phyloP scores from a whole-genome alignment of 257 asterid species.

The Paulownia fortunei region DNA sequence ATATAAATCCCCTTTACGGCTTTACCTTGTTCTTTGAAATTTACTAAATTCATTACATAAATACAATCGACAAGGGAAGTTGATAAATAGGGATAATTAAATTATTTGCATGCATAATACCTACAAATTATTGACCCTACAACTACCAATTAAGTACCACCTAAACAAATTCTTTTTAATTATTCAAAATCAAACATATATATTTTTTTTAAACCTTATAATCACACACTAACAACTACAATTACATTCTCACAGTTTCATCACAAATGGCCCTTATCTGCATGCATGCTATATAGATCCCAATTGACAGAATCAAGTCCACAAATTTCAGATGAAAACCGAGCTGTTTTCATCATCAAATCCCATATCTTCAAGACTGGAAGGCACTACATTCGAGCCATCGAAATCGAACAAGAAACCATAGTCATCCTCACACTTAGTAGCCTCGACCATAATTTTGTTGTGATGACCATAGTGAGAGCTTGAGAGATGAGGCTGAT shows the following conservation, averaged over 20 bases:
- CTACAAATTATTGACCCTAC: conserved; percentile 22
- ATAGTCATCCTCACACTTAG: conserved; percentile 46
- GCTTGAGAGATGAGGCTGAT: conserved; percentile 7
- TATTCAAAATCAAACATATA: conserved; percentile 24
- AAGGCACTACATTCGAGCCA: conserved; percentile 31
- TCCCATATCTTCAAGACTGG: conserved; percentile 30
- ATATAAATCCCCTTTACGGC: too few species aligned
- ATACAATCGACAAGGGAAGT: too few species aligned
- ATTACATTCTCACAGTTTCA: conserved; percentile 23
- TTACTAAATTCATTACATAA: too few species aligned
- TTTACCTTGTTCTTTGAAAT: too few species aligned
- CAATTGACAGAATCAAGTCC: neutral
- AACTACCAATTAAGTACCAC: neutral
- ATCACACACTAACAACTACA: conserved; percentile 37
- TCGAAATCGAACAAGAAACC: conserved; percentile 49
- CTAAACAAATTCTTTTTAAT: conserved; percentile 29
- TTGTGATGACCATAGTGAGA: neutral
- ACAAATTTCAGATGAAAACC: conserved; percentile 44
- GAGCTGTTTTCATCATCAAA: conserved; percentile 50
- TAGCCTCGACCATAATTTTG: conserved; percentile 17
- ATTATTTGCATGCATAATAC: neutral
- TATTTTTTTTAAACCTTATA: neutral
- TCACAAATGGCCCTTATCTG: neutral
- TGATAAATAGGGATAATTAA: conserved; percentile 1
- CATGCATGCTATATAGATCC: neutral